phyloP scores from a whole-genome alignment of 345 rosid species.

The Salix udensis region DNA sequence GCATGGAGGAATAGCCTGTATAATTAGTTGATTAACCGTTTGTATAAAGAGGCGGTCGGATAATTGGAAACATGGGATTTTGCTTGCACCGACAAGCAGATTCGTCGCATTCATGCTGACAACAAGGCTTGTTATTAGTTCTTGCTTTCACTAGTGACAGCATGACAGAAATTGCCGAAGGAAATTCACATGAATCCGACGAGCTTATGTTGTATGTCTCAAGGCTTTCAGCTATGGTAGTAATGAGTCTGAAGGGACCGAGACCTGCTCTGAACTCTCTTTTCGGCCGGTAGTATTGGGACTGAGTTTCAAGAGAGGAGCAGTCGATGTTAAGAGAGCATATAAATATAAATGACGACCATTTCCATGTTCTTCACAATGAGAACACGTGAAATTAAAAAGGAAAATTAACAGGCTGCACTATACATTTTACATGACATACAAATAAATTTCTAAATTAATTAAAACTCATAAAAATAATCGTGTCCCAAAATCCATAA shows the following conservation, averaged over 20 bases:
- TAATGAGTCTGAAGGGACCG: neutral
- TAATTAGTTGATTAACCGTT: neutral
- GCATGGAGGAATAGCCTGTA: neutral
- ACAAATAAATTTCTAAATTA: no score
- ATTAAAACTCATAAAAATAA: no score
- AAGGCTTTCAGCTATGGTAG: neutral
- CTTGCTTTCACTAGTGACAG: conserved; percentile 6
- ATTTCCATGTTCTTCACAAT: no score
- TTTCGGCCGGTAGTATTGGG: neutral
- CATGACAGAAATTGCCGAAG: conserved; percentile 9
- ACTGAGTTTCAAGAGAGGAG: neutral
- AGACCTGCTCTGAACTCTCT: neutral
- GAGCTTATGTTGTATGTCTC: conserved; percentile 2
- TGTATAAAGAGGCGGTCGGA: neutral
- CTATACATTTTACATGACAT: no score
- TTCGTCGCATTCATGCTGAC: conserved; percentile 11
- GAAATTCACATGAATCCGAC: neutral
- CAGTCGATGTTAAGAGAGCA: neutral
- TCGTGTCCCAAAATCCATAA: no score
- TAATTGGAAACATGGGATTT: neutral
- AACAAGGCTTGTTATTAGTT: conserved; percentile 7
- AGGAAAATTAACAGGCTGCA: no score
- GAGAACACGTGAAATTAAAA: no score
- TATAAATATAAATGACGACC: no score
- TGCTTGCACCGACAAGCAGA: conserved; percentile 10